A percentile compares a stretch with the other conserved stretches of the same genome.
Conservation (phyloP, 2,329 filamentous ascomycete species). For the Diaporthe aspalathi region DNA sequence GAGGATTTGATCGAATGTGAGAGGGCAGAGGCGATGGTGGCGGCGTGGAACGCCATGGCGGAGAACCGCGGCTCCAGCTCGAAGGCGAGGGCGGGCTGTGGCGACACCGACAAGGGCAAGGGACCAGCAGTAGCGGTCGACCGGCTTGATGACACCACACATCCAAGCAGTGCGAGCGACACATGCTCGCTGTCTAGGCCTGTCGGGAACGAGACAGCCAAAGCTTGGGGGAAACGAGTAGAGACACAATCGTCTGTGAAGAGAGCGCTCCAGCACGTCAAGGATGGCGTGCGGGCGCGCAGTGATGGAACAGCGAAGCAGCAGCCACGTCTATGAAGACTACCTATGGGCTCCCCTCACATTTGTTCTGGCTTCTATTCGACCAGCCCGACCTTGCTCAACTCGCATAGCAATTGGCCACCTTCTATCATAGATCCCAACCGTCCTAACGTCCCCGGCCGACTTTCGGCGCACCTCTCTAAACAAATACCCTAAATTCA, state of each 20-base stretch:
- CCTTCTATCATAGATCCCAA: not conserved
- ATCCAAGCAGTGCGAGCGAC: not conserved
- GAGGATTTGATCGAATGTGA: not conserved
- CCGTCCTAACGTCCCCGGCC: not conserved
- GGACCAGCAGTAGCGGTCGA: not conserved
- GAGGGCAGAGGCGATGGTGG: slow-evolving; percentile 1
- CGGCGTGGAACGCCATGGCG: not conserved
- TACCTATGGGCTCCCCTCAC: not conserved
- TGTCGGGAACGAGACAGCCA: not conserved
- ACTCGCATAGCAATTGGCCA: not conserved
- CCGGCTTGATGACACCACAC: not conserved
- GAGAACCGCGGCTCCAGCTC: not conserved
- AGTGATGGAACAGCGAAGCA: not conserved
- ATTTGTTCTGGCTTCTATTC: not conserved
- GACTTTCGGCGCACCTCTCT: too few relatives aligned
- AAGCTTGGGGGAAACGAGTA: not conserved
- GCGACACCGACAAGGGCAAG: slow-evolving; percentile 1
- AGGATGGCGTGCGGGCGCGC: slow-evolving; percentile 14
- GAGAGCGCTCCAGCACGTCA: slow-evolving; percentile 4
- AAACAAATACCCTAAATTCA: too few relatives aligned
- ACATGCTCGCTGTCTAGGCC: slow-evolving; percentile 3
- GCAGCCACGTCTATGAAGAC: slow-evolving; percentile 9
- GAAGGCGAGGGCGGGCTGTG: not conserved
- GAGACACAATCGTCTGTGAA: slow-evolving; percentile 5
- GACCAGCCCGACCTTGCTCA: not conserved